Evolutionary conservation across 1,284 basidiomycete genomes (phyloP).

Genomic region (Papiliotrema terrestris): DNA sequence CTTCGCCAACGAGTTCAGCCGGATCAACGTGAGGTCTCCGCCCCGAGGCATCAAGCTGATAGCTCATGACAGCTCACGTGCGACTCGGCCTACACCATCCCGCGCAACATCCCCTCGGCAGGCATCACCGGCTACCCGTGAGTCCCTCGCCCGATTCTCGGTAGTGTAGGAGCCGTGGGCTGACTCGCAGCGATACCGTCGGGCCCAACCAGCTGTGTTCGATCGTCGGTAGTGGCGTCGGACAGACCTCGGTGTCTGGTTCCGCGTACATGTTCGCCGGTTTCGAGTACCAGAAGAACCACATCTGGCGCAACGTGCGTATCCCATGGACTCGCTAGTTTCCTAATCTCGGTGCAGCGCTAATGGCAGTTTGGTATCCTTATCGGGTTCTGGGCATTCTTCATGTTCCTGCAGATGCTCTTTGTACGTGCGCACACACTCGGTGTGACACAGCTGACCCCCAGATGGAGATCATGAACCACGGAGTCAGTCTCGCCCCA

Average conservation of each 20-base stretch:
- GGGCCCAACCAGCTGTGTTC: slow-evolving; percentile 50
- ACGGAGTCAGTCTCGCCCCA: slow-evolving; percentile 22
- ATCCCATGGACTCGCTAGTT: too few relatives aligned
- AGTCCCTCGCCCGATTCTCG: slow-evolving; percentile 44
- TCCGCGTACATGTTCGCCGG: slow-evolving; percentile 47
- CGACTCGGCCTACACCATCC: slow-evolving; percentile 65
- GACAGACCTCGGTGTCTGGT: slow-evolving; percentile 38
- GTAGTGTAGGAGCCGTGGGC: neutral
- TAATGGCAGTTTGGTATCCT: slow-evolving; percentile 40
- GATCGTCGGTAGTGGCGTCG: slow-evolving; percentile 38
- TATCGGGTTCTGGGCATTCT: slow-evolving; percentile 62
- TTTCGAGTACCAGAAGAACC: slow-evolving; percentile 37
- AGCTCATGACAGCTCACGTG: slow-evolving; percentile 57
- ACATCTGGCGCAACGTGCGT: slow-evolving; percentile 43
- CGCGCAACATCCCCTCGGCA: slow-evolving; percentile 58
- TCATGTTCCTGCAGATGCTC: slow-evolving; percentile 54
- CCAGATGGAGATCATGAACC: slow-evolving; percentile 41
- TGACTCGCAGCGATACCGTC: slow-evolving; percentile 24
- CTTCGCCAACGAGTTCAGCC: slow-evolving; percentile 80
- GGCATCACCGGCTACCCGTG: slow-evolving; percentile 63
- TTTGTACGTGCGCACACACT: slow-evolving; percentile 12
- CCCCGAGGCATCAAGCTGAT: slow-evolving; percentile 2
- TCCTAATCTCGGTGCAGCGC: too few relatives aligned
- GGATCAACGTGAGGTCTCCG: slow-evolving; percentile 50
- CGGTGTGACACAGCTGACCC: neutral